phyloP scores from a whole-genome alignment of 192 early-diverging fungal genomes.

The Phycomyces nitens region DNA sequence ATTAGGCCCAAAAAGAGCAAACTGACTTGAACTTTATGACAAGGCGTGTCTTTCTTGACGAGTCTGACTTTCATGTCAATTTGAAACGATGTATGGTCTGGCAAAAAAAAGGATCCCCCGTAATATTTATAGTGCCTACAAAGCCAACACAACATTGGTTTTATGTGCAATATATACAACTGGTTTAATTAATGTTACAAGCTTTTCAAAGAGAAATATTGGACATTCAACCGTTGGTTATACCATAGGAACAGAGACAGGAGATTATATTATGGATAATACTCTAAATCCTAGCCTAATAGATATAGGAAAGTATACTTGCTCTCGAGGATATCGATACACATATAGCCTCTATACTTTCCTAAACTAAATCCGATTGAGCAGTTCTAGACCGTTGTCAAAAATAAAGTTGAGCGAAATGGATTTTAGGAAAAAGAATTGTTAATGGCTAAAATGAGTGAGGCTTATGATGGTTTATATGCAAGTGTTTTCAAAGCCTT shows the following conservation, averaged over 20 bases:
- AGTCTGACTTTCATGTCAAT: slow-evolving; percentile 14
- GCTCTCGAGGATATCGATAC: slow-evolving; percentile 16
- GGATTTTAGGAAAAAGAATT: slow-evolving; percentile 20
- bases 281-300: slow-evolving; percentile 21
- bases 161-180: too few species aligned
- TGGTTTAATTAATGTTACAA: too few species aligned
- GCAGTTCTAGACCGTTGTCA: slow-evolving; percentile 24
- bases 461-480: slow-evolving; percentile 16
- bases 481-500: slow-evolving; percentile 15
- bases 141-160: too few species aligned
- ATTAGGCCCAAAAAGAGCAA: slow-evolving; percentile 19
- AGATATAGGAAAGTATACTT: slow-evolving; percentile 22
- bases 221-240: too few species aligned
- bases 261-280: slow-evolving; percentile 19
- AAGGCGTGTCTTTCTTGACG: slow-evolving; percentile 19
- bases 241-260: too few species aligned
- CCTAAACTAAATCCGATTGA: slow-evolving; percentile 37
- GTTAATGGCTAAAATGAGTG: slow-evolving; percentile 12
- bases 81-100: slow-evolving; percentile 16
- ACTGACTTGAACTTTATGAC: slow-evolving; percentile 15
- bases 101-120: slow-evolving; percentile 18
- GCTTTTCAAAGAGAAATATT: too few species aligned
- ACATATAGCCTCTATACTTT: slow-evolving; percentile 31
- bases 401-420: slow-evolving; percentile 23
- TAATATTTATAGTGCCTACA: too few species aligned